A percentile compares a stretch with the other conserved stretches of the same genome.
phyloP scores from a whole-genome alignment of 202 grass and related monocot genomes.

The Elaeis oleifera region DNA sequence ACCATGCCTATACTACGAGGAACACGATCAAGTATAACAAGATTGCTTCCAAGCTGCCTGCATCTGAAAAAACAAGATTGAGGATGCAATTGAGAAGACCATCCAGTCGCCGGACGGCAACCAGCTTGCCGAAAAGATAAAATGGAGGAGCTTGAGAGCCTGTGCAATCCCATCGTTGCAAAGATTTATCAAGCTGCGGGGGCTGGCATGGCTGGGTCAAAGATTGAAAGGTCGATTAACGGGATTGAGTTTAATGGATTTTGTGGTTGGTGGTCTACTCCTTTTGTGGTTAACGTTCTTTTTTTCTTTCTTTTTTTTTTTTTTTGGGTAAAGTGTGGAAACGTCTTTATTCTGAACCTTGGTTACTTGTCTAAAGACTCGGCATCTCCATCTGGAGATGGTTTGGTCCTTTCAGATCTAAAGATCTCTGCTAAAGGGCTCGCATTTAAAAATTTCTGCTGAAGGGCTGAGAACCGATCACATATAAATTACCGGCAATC shows the following conservation, averaged over 20 bases:
- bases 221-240: slow-evolving; percentile 88
- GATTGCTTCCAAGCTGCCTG: slow-evolving; percentile 47
- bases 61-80: slow-evolving; percentile 63
- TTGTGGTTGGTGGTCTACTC: too few species aligned
- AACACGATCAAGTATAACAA: slow-evolving; percentile 64
- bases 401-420: too few species aligned
- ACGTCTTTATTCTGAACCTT: too few species aligned
- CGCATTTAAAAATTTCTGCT: too few species aligned
- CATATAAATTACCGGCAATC: too few species aligned
- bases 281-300: too few species aligned
- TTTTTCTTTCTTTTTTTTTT: too few species aligned
- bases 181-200: slow-evolving; percentile 59
- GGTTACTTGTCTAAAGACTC: too few species aligned
- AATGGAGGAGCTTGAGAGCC: slow-evolving; percentile 62
- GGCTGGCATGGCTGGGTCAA: slow-evolving; percentile 38
- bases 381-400: too few species aligned
- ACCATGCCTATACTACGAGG: slow-evolving; percentile 76
- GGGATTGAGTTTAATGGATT: not conserved
- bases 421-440: too few species aligned
- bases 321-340: too few species aligned
- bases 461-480: too few species aligned
- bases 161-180: slow-evolving; percentile 63
- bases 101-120: slow-evolving; percentile 71
- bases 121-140: slow-evolving; percentile 77
- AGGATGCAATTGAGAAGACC: slow-evolving; percentile 43